phyloP scores from a whole-genome alignment of 2,329 filamentous ascomycete species.

The Colletotrichum scovillei region DNA sequence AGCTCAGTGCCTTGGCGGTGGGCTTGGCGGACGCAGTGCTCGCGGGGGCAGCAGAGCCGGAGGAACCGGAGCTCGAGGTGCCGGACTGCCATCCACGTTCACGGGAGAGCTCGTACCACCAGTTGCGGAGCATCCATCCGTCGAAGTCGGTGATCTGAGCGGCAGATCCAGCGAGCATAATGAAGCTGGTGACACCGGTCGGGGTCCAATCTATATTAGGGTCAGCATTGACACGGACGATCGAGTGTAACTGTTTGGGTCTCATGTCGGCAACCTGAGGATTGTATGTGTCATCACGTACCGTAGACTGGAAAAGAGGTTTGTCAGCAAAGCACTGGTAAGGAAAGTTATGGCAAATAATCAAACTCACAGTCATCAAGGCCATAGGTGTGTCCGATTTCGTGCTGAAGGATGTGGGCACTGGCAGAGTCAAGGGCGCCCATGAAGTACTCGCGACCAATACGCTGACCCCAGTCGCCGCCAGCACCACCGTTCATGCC shows the following conservation, averaged over 20 bases:
- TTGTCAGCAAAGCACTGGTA: neutral
- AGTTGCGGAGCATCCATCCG: slow-evolving; percentile 60
- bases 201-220: slow-evolving; percentile 52
- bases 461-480: slow-evolving; percentile 59
- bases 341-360: neutral
- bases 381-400: slow-evolving; percentile 57
- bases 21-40: neutral
- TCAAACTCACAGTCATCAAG: slow-evolving; percentile 49
- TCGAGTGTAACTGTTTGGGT: neutral
- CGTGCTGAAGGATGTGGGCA: slow-evolving; percentile 59
- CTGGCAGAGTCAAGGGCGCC: slow-evolving; percentile 47
- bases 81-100: slow-evolving; percentile 42
- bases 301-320: slow-evolving; percentile 15
- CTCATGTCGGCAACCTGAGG: neutral
- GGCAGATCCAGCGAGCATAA: slow-evolving; percentile 58
- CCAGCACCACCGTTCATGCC: slow-evolving; percentile 56
- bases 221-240: neutral
- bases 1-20: neutral
- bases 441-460: slow-evolving; percentile 57
- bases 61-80: neutral
- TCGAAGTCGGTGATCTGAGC: slow-evolving; percentile 58
- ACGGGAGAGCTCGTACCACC: slow-evolving; percentile 53
- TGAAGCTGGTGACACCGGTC: slow-evolving; percentile 52
- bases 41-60: neutral
- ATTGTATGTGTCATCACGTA: neutral